These are phyloP conservation scores for Xylariales sp. DNA, from an alignment of 2,329 filamentous ascomycete species.

Conservation along the genomic window DNA sequence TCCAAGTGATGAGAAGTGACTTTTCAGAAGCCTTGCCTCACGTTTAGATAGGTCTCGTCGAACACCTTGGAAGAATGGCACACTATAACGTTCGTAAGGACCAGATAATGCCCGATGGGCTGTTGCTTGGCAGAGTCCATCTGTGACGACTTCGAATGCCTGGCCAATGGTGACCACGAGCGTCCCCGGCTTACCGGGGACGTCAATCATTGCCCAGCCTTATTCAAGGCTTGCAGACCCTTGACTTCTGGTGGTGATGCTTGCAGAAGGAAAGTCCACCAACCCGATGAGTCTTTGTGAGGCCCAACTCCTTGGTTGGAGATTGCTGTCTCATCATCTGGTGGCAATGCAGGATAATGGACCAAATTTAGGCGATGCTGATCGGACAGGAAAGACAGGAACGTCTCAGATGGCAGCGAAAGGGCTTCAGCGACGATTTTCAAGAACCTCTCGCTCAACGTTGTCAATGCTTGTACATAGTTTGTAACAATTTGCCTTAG, in stretches of 20 bases:
- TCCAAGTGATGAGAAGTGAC: slow-evolving; percentile 29
- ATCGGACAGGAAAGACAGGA: slow-evolving; percentile 48
- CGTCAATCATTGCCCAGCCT: slow-evolving; percentile 42
- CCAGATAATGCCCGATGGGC: slow-evolving; percentile 38
- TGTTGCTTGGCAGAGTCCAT: slow-evolving; percentile 49
- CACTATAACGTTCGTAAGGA: slow-evolving; percentile 32
- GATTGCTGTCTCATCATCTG: slow-evolving; percentile 5
- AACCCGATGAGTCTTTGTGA: slow-evolving; percentile 59
- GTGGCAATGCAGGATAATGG: slow-evolving; percentile 38
- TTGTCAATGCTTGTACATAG: slow-evolving; percentile 48
- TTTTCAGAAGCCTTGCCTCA: slow-evolving; percentile 33
- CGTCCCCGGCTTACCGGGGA: slow-evolving; percentile 39
- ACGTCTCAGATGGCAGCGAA: slow-evolving; percentile 39
- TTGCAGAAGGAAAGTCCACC: slow-evolving; percentile 61
- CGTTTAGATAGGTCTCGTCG: slow-evolving; percentile 38
- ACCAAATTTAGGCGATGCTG: slow-evolving; percentile 58
- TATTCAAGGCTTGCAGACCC: slow-evolving; percentile 47
- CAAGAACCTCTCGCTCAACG: slow-evolving; percentile 48
- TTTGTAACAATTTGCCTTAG: slow-evolving; percentile 34
- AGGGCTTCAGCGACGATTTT: slow-evolving; percentile 53
- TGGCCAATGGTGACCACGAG: slow-evolving; percentile 57
- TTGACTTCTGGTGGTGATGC: slow-evolving; percentile 45
- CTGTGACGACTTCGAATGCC: slow-evolving; percentile 52
- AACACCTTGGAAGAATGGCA: slow-evolving; percentile 47
- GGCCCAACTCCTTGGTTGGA: slow-evolving; percentile 53